These are phyloP conservation scores for Gossypium stocksii DNA, from an alignment of 345 rosid species.

Conservation along the genomic window DNA sequence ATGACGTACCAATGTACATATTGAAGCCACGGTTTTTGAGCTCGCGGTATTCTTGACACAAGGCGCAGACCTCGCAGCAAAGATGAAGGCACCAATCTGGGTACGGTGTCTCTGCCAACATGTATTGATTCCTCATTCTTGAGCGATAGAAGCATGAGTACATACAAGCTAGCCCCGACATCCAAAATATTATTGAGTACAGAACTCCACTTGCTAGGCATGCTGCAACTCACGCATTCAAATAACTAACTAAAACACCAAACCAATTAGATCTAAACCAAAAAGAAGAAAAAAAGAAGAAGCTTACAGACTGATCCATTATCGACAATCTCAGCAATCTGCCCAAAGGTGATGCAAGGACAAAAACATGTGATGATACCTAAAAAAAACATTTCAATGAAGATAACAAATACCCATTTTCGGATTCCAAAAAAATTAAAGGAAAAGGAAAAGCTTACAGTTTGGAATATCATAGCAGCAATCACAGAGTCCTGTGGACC, in stretches of 20 bases:
- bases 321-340: slow-evolving; percentile 35
- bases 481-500: slow-evolving; percentile 9
- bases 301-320: slow-evolving; percentile 32
- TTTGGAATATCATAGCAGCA: slow-evolving; percentile 8
- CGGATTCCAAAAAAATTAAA: not conserved
- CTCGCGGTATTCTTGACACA: slow-evolving; percentile 40
- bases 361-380: slow-evolving; percentile 35
- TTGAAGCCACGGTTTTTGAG: slow-evolving; percentile 39
- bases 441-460: slow-evolving; percentile 8
- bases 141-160: slow-evolving; percentile 7
- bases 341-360: slow-evolving; percentile 42
- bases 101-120: slow-evolving; percentile 19
- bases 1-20: slow-evolving; percentile 27
- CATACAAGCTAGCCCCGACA: slow-evolving; percentile 18
- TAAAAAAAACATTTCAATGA: not conserved
- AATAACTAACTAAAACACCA: too few species aligned
- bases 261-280: not conserved
- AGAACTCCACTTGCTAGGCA: slow-evolving; percentile 27
- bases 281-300: not conserved
- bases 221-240: slow-evolving; percentile 19
- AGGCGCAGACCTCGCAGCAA: slow-evolving; percentile 33
- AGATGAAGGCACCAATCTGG: slow-evolving; percentile 27
- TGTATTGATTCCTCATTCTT: slow-evolving; percentile 27
- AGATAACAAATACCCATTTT: not conserved
- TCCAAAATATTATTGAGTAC: not conserved